Evolutionary conservation across 148 eudicot species (phyloP).

Genomic region (Chenopodium suecicum): DNA sequence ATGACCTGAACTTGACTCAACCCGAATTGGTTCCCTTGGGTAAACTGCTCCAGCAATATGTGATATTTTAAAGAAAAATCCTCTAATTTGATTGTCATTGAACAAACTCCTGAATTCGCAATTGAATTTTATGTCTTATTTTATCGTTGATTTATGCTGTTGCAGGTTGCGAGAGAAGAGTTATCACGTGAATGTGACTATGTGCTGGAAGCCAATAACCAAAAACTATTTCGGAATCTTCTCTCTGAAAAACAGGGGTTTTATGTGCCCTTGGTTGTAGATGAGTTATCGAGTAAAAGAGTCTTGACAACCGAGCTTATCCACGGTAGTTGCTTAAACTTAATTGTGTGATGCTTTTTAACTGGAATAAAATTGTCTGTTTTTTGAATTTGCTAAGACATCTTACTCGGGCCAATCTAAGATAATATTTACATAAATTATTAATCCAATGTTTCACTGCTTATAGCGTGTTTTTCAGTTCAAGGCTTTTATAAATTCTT

Average conservation of each 20-base stretch:
- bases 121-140: neutral
- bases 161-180: slow-evolving; percentile 97
- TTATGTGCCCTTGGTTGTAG: slow-evolving; percentile 84
- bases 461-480: neutral
- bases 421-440: neutral
- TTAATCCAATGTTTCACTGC: neutral
- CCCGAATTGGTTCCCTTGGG: neutral
- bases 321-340: slow-evolving; percentile 49
- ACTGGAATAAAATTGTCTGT: neutral
- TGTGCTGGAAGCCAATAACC: slow-evolving; percentile 72
- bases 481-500: neutral
- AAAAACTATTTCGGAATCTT: slow-evolving; percentile 55
- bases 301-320: slow-evolving; percentile 82
- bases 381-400: neutral
- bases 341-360: neutral
- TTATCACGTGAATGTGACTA: slow-evolving; percentile 93
- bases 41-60: neutral
- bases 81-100: neutral
- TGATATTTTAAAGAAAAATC: neutral
- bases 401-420: neutral
- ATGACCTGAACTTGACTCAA: too few species aligned
- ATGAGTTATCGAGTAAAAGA: slow-evolving; percentile 75
- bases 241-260: slow-evolving; percentile 58
- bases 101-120: neutral
- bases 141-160: neutral